These are phyloP conservation scores for Osmozyma mogii DNA, from an alignment of 805 yeast genomes.

Conservation along the genomic window DNA sequence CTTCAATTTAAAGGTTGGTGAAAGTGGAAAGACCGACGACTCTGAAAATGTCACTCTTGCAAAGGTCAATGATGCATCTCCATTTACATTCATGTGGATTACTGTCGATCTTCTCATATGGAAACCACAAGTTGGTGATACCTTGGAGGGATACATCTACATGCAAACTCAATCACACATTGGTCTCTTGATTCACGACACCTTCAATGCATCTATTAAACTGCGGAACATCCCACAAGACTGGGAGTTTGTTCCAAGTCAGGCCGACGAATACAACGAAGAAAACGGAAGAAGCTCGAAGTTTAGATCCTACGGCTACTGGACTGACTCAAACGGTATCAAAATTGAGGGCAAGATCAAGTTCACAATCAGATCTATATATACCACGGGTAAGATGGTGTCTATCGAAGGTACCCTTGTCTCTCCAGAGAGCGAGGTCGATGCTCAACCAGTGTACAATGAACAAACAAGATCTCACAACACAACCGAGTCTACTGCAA, in stretches of 20 bases:
- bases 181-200: conserved; percentile 84
- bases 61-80: conserved; percentile 67
- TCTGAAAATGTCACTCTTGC: conserved; percentile 46
- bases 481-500: too few relatives aligned
- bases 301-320: conserved; percentile 66
- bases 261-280: conserved; percentile 47
- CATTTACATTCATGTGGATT: conserved; percentile 86
- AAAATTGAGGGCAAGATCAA: conserved; percentile 76
- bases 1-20: conserved; percentile 48
- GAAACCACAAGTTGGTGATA: conserved; percentile 86
- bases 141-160: conserved; percentile 77
- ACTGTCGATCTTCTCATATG: conserved; percentile 76
- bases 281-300: conserved; percentile 14
- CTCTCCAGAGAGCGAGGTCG: conserved; percentile 47
- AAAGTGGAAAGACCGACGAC: conserved; percentile 32
- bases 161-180: conserved; percentile 94
- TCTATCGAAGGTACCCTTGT: conserved; percentile 84
- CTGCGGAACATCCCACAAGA: conserved; percentile 74
- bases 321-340: conserved; percentile 72
- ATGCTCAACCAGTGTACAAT: conserved; percentile 46
- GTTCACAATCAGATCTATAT: conserved; percentile 67
- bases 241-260: conserved; percentile 81
- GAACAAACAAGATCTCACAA: too few relatives aligned
- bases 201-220: conserved; percentile 89
- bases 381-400: conserved; percentile 72